These are phyloP conservation scores for Chaetomium tenue DNA, from an alignment of 495 filamentous ascomycete species.

Conservation along the genomic window DNA sequence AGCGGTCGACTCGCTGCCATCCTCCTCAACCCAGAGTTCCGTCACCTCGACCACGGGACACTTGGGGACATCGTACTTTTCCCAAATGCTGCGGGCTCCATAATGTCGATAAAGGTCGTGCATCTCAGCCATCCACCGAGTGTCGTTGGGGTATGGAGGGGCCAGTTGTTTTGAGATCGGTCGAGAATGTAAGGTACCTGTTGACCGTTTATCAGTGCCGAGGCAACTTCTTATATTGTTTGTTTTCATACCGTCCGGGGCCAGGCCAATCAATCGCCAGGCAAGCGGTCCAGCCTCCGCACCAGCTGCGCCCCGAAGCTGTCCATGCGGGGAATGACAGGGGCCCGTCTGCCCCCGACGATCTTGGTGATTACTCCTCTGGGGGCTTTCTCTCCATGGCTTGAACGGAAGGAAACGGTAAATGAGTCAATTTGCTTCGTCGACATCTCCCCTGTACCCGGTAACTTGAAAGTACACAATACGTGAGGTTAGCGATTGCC, in stretches of 20 bases:
- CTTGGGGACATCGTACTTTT: conserved; percentile 25
- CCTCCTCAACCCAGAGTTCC: conserved; percentile 28
- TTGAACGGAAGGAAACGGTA: neutral
- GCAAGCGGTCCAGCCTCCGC: conserved; percentile 3
- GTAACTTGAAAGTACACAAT: too few relatives aligned
- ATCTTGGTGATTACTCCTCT: neutral
- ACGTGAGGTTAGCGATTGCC: neutral
- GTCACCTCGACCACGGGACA: conserved; percentile 27
- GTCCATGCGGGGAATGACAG: neutral
- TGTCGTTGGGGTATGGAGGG: too few relatives aligned
- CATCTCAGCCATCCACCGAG: conserved; percentile 14
- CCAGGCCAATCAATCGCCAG: neutral
- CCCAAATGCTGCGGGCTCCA: conserved; percentile 26
- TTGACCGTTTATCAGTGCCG: too few relatives aligned
- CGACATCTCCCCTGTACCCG: neutral
- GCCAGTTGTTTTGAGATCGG: too few relatives aligned
- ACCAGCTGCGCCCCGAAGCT: conserved; percentile 1
- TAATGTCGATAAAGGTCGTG: conserved; percentile 29
- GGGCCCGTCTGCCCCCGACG: neutral
- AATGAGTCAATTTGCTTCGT: neutral
- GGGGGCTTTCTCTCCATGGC: too few relatives aligned
- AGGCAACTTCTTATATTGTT: too few relatives aligned
- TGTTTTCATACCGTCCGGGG: too few relatives aligned
- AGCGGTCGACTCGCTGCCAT: neutral
- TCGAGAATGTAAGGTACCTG: too few relatives aligned